phyloP scores from a whole-genome alignment of 2,329 filamentous ascomycete species.

The Aspergillus aculeatinus region DNA sequence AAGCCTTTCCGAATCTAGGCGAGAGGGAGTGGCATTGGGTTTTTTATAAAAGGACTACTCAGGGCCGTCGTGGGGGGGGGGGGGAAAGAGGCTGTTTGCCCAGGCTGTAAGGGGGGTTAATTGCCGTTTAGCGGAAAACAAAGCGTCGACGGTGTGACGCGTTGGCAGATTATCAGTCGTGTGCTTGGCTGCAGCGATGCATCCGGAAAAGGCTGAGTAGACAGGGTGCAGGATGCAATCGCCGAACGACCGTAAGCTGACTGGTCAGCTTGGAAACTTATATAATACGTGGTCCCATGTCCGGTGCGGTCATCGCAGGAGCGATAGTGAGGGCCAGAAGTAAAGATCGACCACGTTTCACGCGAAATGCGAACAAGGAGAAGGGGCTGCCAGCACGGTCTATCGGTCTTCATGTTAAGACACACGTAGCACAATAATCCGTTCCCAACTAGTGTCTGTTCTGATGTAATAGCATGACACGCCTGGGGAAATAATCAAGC shows the following conservation, averaged over 20 bases:
- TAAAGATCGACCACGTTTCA: slow-evolving; percentile 5
- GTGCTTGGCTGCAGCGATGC: slow-evolving; percentile 15
- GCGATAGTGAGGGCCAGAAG: background rate
- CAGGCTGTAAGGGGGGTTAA: slow-evolving; percentile 15
- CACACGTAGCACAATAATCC: slow-evolving; percentile 6
- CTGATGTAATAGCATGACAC: slow-evolving; percentile 4
- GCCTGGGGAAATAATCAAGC: slow-evolving; percentile 8
- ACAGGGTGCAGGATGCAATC: slow-evolving; percentile 17
- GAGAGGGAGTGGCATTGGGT: slow-evolving; percentile 10
- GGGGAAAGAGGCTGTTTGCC: background rate
- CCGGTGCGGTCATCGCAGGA: background rate
- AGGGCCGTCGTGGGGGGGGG: background rate
- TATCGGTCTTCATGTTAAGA: background rate
- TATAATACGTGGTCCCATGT: slow-evolving; percentile 14
- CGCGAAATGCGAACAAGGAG: background rate
- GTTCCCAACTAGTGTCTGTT: slow-evolving; percentile 6
- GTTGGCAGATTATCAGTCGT: slow-evolving; percentile 18
- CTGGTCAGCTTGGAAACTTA: slow-evolving; percentile 11
- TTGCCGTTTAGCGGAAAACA: slow-evolving; percentile 10
- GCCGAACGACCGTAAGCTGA: slow-evolving; percentile 3
- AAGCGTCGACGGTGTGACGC: slow-evolving; percentile 24
- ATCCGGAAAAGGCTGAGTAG: slow-evolving; percentile 18
- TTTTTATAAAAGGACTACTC: slow-evolving; percentile 8
- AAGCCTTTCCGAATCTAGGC: slow-evolving; percentile 1
- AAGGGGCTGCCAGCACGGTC: background rate